Evolutionary conservation across 1,284 basidiomycete genomes (phyloP).

Genomic region (Rhodotorula mucilaginosa): DNA sequence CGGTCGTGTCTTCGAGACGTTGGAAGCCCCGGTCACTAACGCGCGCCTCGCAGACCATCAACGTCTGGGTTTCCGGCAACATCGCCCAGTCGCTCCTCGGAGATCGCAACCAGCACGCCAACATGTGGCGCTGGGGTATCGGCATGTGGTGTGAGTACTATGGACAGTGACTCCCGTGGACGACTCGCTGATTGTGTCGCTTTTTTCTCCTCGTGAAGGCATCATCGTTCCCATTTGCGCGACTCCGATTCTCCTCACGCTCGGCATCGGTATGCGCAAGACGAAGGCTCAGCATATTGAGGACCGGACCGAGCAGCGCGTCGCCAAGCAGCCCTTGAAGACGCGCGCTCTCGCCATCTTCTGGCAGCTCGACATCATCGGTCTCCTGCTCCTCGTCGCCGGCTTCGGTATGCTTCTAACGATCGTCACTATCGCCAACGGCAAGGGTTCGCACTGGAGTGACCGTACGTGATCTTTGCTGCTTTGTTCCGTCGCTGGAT

Average conservation of each 20-base stretch:
- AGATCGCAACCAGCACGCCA: constrained; percentile 6
- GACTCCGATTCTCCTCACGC: constrained; percentile 45
- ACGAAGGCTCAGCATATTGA: constrained; percentile 16
- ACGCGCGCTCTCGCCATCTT: constrained; percentile 40
- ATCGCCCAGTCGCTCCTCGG: constrained; percentile 38
- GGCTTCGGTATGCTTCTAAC: constrained; percentile 49
- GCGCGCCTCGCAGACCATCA: constrained; percentile 39
- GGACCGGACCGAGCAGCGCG: not conserved
- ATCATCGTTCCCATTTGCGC: constrained; percentile 46
- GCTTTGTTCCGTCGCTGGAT: not conserved
- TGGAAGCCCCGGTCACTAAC: not conserved
- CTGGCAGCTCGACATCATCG: constrained; percentile 49
- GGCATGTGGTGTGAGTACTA: constrained; percentile 42
- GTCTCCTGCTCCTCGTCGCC: constrained; percentile 47
- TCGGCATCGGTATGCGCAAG: constrained; percentile 38
- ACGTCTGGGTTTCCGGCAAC: constrained; percentile 47
- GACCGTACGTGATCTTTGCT: constrained; percentile 31
- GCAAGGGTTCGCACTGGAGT: constrained; percentile 45
- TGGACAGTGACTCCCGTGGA: not conserved
- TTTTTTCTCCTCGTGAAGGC: constrained; percentile 3
- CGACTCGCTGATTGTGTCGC: constrained; percentile 7
- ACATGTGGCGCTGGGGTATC: constrained; percentile 47
- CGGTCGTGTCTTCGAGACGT: too few species aligned
- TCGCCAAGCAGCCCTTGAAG: constrained; percentile 5
- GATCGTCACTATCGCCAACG: constrained; percentile 49